These are phyloP conservation scores for Malassezia brasiliensis DNA, from an alignment of 1,284 basidiomycete species.

Conservation along the genomic window DNA sequence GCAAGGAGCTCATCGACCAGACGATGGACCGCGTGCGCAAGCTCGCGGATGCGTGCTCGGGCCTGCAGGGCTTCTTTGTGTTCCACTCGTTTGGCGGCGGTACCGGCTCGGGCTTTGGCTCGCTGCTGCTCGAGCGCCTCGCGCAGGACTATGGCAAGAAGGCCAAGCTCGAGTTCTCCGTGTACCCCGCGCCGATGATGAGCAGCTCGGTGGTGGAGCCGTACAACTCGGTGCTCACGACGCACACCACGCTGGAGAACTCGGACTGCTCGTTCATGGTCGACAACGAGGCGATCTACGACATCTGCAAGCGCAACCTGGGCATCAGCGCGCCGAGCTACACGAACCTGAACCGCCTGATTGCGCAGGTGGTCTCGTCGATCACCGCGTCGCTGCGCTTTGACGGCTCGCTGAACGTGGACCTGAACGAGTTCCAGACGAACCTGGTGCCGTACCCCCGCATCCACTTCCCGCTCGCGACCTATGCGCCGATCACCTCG, in stretches of 20 bases:
- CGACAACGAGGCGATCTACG: conserved; percentile 64
- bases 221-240: conserved; percentile 97
- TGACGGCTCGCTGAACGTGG: conserved; percentile 94
- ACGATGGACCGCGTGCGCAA: conserved; percentile 94
- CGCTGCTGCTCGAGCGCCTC: conserved; percentile 86
- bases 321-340: conserved; percentile 78
- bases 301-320: conserved; percentile 95
- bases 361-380: conserved; percentile 88
- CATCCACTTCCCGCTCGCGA: conserved; percentile 96
- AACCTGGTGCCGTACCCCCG: conserved; percentile 75
- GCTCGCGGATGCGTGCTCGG: conserved; percentile 92
- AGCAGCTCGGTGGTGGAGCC: conserved; percentile 97
- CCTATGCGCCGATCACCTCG: conserved; percentile 87
- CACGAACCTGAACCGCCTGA: conserved; percentile 89
- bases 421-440: conserved; percentile 97
- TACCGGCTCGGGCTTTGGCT: conserved; percentile 97
- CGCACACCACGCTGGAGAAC: conserved; percentile 97
- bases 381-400: conserved; percentile 95
- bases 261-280: conserved; percentile 74
- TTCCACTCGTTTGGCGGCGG: conserved; percentile 99
- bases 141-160: conserved; percentile 98
- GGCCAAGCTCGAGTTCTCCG: conserved; percentile 97
- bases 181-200: conserved; percentile 67
- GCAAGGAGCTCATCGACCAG: conserved; percentile 69
- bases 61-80: conserved; percentile 98